Conservation (phyloP, 805 yeast genomes). For the Yamadazyma insecticola region DNA sequence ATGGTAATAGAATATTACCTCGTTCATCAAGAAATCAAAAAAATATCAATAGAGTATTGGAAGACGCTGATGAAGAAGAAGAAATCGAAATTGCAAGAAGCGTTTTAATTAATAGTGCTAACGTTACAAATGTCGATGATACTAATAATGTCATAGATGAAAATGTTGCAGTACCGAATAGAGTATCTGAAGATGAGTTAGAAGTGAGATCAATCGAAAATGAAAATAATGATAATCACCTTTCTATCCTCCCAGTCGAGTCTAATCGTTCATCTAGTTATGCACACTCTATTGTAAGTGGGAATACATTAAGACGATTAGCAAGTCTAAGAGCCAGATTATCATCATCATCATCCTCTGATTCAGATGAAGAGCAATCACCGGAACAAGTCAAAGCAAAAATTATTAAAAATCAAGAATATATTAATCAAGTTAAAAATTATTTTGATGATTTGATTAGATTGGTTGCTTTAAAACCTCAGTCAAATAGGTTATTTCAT, state of each 20-base stretch:
- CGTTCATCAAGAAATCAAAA: not conserved
- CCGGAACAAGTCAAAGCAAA: slow-evolving; percentile 27
- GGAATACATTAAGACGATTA: slow-evolving; percentile 23
- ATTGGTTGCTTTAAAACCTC: slow-evolving; percentile 65
- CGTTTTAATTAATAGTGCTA: not conserved
- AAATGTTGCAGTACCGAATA: not conserved
- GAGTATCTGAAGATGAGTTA: too few relatives aligned
- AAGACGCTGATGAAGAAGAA: too few relatives aligned
- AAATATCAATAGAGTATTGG: too few relatives aligned
- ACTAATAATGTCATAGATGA: not conserved
- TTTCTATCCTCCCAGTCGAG: not conserved
- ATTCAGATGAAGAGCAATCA: slow-evolving; percentile 12
- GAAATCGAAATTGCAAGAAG: too few relatives aligned
- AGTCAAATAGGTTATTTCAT: slow-evolving; percentile 75
- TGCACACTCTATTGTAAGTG: slow-evolving; percentile 4
- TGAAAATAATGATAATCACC: not conserved
- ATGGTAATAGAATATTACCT: not conserved
- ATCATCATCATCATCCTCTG: slow-evolving; percentile 18
- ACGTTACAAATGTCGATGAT: not conserved
- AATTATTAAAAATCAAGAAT: slow-evolving; percentile 30
- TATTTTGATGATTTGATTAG: slow-evolving; percentile 63
- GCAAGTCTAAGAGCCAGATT: slow-evolving; percentile 26
- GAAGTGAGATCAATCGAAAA: too few relatives aligned
- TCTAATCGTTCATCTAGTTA: not conserved
- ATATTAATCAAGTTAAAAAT: slow-evolving; percentile 48